Conservation (phyloP, 1,284 basidiomycete genomes). For the Rhodotorula sp. region DNA sequence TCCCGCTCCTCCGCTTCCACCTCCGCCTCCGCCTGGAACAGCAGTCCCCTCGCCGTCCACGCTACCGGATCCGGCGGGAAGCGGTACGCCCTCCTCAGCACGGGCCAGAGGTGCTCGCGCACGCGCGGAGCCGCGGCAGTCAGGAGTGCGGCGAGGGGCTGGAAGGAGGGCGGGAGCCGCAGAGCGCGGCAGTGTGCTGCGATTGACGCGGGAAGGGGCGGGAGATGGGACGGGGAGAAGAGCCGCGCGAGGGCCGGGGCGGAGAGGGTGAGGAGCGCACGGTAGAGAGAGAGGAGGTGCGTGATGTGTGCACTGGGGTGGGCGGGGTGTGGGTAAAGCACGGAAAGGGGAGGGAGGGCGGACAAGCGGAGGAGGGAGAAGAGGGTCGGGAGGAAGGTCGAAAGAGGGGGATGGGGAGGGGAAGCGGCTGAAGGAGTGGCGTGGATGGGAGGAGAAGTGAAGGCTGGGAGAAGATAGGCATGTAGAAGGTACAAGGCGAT, state of each 20-base stretch:
- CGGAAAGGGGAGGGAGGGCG: neutral
- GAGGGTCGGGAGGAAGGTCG: constrained; percentile 16
- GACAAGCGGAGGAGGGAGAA: neutral
- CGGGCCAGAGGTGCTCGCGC: constrained; percentile 8
- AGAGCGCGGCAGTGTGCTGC: neutral
- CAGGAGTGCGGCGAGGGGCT: constrained; percentile 16
- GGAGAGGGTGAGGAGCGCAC: constrained; percentile 16
- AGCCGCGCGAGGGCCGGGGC: constrained; percentile 12
- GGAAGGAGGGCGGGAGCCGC: constrained; percentile 8
- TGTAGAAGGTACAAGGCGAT: constrained; percentile 27
- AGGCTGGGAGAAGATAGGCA: constrained; percentile 18
- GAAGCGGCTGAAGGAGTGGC: neutral
- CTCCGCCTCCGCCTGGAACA: constrained; percentile 25
- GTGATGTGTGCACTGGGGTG: constrained; percentile 11
- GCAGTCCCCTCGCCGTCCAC: constrained; percentile 19
- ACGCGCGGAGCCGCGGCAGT: neutral
- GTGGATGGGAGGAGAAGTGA: neutral
- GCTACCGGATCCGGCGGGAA: constrained; percentile 22
- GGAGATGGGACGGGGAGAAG: constrained; percentile 1
- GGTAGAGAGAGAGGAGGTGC: constrained; percentile 4
- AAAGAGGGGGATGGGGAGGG: neutral
- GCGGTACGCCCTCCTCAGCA: constrained; percentile 11
- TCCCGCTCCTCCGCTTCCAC: neutral
- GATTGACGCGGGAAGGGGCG: neutral
- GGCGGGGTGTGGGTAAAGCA: neutral